Percentiles rank a stretch among this genome's conserved stretches.
phyloP scores from a whole-genome alignment of 1,284 basidiomycete species.

The Ganoderma leucocontextum region DNA sequence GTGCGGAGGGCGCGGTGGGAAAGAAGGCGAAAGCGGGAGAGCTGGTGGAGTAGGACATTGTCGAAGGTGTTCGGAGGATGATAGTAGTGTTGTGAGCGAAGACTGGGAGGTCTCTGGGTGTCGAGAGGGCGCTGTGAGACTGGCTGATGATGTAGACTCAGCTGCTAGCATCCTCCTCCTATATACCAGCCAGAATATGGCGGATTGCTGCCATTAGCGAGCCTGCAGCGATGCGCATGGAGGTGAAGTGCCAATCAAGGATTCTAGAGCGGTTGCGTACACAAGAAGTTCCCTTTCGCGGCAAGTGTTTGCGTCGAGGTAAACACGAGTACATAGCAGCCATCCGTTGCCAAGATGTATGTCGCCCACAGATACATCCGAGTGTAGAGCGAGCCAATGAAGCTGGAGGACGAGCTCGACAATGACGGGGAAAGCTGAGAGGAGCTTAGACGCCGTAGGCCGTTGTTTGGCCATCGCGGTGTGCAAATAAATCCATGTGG shows the following conservation, averaged over 20 bases:
- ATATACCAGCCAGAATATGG: neutral
- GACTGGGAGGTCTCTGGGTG: slow-evolving; percentile 1
- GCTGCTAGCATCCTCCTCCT: neutral
- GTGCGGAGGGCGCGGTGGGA: slow-evolving; percentile 28
- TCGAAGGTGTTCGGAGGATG: neutral
- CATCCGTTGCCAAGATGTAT: neutral
- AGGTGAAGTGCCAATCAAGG: slow-evolving; percentile 5
- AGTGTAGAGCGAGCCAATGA: slow-evolving; percentile 5
- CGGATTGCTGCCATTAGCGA: slow-evolving; percentile 7
- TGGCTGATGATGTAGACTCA: slow-evolving; percentile 15
- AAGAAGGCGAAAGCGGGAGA: slow-evolving; percentile 30
- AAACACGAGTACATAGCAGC: neutral
- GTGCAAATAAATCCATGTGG: neutral
- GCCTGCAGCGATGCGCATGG: neutral
- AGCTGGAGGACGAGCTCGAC: slow-evolving; percentile 6
- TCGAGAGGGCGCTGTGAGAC: slow-evolving; percentile 11
- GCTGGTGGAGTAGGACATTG: slow-evolving; percentile 32
- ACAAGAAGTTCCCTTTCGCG: slow-evolving; percentile 2
- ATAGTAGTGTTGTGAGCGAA: slow-evolving; percentile 8
- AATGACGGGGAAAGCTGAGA: neutral
- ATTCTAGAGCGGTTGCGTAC: neutral
- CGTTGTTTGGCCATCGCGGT: neutral
- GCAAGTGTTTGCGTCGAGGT: neutral
- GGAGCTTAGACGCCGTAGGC: neutral
- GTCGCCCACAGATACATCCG: slow-evolving; percentile 1